phyloP scores from a whole-genome alignment of 192 early-diverging fungal species.

The Linnemannia hyalina region DNA sequence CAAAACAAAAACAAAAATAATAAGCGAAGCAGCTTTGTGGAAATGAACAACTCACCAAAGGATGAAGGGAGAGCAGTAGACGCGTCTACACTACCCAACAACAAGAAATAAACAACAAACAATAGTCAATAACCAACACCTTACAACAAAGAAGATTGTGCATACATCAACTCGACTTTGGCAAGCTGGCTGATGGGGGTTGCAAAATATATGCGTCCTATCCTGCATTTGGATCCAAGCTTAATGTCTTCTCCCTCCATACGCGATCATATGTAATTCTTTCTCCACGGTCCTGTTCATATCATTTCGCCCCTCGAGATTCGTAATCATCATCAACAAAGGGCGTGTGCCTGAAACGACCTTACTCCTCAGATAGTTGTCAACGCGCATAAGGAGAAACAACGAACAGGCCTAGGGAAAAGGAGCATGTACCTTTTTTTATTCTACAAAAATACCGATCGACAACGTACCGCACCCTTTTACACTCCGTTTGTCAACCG shows the following conservation, averaged over 20 bases:
- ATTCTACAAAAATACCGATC: neutral
- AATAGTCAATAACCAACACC: neutral
- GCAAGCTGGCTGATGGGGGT: neutral
- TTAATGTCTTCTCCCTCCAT: neutral
- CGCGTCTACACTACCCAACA: neutral
- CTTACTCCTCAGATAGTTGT: too few relatives aligned
- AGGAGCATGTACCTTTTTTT: too few relatives aligned
- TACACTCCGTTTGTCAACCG: too few relatives aligned
- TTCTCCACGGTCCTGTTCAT: too few relatives aligned
- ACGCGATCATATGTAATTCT: neutral
- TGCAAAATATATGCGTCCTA: neutral
- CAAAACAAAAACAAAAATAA: neutral
- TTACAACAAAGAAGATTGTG: neutral
- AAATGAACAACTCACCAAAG: neutral
- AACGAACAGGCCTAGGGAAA: too few relatives aligned
- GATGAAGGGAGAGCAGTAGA: neutral
- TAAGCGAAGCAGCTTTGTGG: neutral
- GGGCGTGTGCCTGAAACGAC: too few relatives aligned
- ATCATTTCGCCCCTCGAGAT: too few relatives aligned
- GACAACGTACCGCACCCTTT: neutral
- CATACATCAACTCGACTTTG: neutral
- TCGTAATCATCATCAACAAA: too few relatives aligned
- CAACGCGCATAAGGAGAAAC: too few relatives aligned
- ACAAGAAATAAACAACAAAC: neutral
- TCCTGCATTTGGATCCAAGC: neutral